Conservation (phyloP, 768 basidiomycete genomes). For the Pisolithus albus region DNA sequence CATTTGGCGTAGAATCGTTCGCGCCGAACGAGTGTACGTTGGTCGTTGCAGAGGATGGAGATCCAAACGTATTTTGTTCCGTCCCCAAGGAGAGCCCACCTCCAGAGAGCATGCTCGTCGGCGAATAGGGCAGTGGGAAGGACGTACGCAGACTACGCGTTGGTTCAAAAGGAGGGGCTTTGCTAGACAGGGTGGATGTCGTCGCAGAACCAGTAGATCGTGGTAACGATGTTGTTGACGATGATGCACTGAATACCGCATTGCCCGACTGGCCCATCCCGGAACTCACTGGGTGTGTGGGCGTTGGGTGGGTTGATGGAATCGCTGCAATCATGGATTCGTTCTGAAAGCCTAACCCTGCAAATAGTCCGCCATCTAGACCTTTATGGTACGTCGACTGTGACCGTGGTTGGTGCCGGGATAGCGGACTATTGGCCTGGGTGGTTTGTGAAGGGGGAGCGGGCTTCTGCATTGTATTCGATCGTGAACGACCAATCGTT, state of each 20-base stretch:
- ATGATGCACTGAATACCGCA: conserved; percentile 1
- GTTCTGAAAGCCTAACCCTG: conserved; percentile 10
- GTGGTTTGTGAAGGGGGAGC: conserved; percentile 8
- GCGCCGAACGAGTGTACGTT: conserved; percentile 3
- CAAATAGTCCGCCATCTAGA: conserved; percentile 8
- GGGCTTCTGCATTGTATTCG: conserved; percentile 6
- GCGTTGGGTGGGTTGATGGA: conserved; percentile 14
- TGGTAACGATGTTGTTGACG: conserved; percentile 16
- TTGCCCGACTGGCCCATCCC: conserved; percentile 1
- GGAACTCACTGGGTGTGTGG: conserved; percentile 3
- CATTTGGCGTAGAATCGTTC: conserved; percentile 2
- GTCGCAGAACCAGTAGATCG: conserved; percentile 23
- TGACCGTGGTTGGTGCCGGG: conserved; percentile 24
- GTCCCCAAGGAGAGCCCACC: conserved; percentile 7
- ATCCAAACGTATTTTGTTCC: conserved; percentile 11
- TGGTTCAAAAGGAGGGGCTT: conserved; percentile 51
- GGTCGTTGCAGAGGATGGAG: conserved; percentile 8
- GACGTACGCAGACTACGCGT: conserved; percentile 22
- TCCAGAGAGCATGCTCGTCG: conserved; percentile 10
- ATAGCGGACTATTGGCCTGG: conserved; percentile 13
- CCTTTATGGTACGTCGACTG: conserved; percentile 18
- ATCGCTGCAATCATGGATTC: conserved; percentile 9
- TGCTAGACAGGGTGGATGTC: conserved; percentile 43
- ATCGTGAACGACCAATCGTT: conserved; percentile 19
- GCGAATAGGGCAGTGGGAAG: conserved; percentile 14